A percentile compares a stretch with the other conserved stretches of the same genome.
These are phyloP conservation scores for Paratrimastix pyriformis DNA, from an alignment of 78 protist species.

Conservation along the genomic window DNA sequence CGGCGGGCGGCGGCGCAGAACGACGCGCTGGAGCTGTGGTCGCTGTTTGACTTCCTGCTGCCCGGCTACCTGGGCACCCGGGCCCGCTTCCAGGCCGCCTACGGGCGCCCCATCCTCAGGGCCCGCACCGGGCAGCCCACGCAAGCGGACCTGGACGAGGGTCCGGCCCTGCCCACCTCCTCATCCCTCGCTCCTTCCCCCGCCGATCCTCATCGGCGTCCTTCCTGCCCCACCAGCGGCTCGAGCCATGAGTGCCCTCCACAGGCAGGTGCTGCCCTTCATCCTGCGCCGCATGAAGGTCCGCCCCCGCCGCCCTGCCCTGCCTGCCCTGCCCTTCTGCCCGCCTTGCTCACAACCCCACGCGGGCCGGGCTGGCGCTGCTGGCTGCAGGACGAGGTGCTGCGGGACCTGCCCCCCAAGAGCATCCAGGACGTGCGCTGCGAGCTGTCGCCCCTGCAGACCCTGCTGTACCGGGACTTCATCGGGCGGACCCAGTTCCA, in stretches of 20 bases:
- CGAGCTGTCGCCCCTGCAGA: constrained; percentile 58
- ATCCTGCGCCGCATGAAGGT: constrained; percentile 83
- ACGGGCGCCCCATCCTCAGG: constrained; percentile 44
- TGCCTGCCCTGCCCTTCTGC: too few relatives aligned
- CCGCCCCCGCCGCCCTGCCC: constrained; percentile 32
- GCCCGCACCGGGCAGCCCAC: not conserved
- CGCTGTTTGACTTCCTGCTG: constrained; percentile 92
- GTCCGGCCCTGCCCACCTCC: not conserved
- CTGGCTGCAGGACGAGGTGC: constrained; percentile 45
- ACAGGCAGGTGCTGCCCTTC: constrained; percentile 87
- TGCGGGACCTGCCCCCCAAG: constrained; percentile 92
- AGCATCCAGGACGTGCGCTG: constrained; percentile 78
- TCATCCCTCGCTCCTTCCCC: too few relatives aligned
- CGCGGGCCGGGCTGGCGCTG: not conserved
- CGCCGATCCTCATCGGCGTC: too few relatives aligned
- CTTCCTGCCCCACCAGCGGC: too few relatives aligned
- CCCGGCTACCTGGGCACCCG: constrained; percentile 89
- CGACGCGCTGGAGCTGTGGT: constrained; percentile 83
- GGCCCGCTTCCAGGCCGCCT: constrained; percentile 43
- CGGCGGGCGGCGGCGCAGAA: too few relatives aligned
- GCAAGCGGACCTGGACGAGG: constrained; percentile 4
- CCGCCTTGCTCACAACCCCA: too few relatives aligned
- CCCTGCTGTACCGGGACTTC: constrained; percentile 9
- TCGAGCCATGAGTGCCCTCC: constrained; percentile 63
- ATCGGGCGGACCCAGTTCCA: not conserved